phyloP scores from a whole-genome alignment of 2,329 filamentous ascomycete species.

The Alternaria sp. region DNA sequence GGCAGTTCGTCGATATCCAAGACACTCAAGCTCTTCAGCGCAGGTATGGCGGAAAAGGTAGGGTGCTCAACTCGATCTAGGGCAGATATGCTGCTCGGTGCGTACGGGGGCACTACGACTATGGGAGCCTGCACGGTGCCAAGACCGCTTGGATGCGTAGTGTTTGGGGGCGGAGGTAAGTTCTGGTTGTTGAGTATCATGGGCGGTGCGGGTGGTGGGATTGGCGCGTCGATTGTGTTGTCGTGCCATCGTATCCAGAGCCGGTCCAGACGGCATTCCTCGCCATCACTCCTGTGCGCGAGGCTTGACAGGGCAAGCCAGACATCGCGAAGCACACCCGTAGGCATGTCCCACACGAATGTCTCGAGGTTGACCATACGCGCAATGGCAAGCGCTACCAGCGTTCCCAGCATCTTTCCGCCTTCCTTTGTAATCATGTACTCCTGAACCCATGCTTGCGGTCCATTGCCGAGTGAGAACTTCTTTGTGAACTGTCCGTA shows the following conservation, averaged over 20 bases:
- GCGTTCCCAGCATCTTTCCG: conserved; percentile 86
- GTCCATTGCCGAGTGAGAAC: conserved; percentile 86
- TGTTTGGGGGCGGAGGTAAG: conserved; percentile 50
- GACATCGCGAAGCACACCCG: conserved; percentile 80
- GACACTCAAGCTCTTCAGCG: conserved; percentile 77
- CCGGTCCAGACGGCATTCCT: conserved; percentile 72
- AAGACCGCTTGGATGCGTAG: conserved; percentile 47
- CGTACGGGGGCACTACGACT: conserved; percentile 40
- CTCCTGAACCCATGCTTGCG: conserved; percentile 78
- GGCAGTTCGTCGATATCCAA: conserved; percentile 83
- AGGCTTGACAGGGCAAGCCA: conserved; percentile 80
- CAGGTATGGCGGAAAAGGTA: conserved; percentile 79
- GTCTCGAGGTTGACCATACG: conserved; percentile 83
- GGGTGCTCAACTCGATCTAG: conserved; percentile 74
- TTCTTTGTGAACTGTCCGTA: conserved; percentile 82
- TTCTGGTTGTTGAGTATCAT: conserved; percentile 50
- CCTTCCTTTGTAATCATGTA: conserved; percentile 84
- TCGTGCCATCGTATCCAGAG: conserved; percentile 87
- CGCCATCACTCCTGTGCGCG: conserved; percentile 66
- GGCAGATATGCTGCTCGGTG: conserved; percentile 36
- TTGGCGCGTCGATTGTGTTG: conserved; percentile 62
- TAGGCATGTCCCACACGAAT: conserved; percentile 91
- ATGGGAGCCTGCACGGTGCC: conserved; percentile 44
- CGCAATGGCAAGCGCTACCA: conserved; percentile 80
- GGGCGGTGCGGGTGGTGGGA: conserved; percentile 48